Evolutionary conservation across 441 rosid genomes (phyloP), one percentile per base, ranked within the genome.

Genomic region (Jatropha multifida): DNA sequence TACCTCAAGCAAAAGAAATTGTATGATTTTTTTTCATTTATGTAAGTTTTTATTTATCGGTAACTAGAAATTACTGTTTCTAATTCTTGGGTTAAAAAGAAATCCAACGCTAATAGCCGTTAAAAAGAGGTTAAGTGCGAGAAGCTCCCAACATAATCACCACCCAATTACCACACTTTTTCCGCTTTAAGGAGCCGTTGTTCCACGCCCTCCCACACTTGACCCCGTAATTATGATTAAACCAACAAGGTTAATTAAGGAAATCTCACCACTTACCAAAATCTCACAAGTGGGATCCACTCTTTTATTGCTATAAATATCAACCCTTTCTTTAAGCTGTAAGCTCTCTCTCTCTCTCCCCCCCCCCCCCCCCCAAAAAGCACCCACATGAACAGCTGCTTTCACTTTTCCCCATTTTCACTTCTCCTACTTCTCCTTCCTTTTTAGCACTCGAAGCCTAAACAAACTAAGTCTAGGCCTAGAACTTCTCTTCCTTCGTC

Each of bases 251-350:
- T 65, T 41, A 71, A 74, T 61, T 56, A 27, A 32, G 37, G 9
- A 69, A 40, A 66, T 27, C 37, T n/a, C 23, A 18, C 38, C 37
- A 73, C 69, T 54, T 74, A 65, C 69, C 48, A 5, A 71, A 69
- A 70, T 56, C 56, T 68, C 37, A 9, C 26, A 62, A 13, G 73
- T 73, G 84, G 87, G 79, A 27, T 68, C 87, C 84, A 66, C 58
- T 2, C 15, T 56, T 15, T 17, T 44, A 14, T 79, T 65, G 66
- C 85, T 85, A 88, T 86, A 88, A 88, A 85, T 83, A 78, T 0
- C 48, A n/a, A 27, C 38, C 51, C 63, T 73, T 59, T 63, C 80
- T 75, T 48, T 0, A 10, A 20, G 15, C 37, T 10, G 5, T 4
- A 69, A 41, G 8, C 77, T 66, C 74, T 7, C 63, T 5, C 42